These are phyloP conservation scores for Sporothrix sp. DNA, from an alignment of 2,329 filamentous ascomycete species.

Conservation along the genomic window DNA sequence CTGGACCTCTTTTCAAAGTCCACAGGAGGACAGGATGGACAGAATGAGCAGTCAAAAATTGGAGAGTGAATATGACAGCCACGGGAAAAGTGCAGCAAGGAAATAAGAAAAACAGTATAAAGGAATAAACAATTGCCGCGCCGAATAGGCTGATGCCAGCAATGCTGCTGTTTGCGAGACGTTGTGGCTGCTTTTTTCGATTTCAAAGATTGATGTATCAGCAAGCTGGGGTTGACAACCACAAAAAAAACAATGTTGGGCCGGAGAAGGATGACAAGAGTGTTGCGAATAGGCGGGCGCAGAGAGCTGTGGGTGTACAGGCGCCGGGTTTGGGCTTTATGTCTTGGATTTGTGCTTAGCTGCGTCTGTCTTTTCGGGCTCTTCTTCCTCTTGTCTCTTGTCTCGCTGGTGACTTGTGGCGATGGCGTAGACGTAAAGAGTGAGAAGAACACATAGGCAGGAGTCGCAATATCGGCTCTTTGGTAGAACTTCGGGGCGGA, in stretches of 20 bases:
- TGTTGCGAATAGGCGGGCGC: too few species aligned
- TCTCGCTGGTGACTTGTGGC: neutral
- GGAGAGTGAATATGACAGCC: neutral
- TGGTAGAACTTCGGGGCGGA: neutral
- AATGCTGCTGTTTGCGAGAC: too few species aligned
- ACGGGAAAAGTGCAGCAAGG: neutral
- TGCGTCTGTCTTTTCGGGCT: neutral
- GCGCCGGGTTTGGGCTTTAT: neutral
- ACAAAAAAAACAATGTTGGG: neutral
- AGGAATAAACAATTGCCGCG: neutral
- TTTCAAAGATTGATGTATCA: neutral
- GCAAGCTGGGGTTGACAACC: neutral
- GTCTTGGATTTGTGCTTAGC: neutral
- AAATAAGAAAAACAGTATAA: neutral
- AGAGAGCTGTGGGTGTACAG: neutral
- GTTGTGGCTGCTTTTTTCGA: neutral
- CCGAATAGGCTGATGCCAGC: too few species aligned
- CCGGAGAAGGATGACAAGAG: too few species aligned
- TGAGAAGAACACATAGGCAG: neutral
- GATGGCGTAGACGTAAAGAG: neutral
- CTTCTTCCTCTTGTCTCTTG: neutral
- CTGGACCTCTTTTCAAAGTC: neutral
- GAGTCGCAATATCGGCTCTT: neutral
- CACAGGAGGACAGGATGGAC: neutral
- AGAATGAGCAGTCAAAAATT: conserved; percentile 1